Evolutionary conservation across 768 basidiomycete species (phyloP), one percentile per base, ranked within the genome.

Genomic region (Boletus rufocinnamomeus): DNA sequence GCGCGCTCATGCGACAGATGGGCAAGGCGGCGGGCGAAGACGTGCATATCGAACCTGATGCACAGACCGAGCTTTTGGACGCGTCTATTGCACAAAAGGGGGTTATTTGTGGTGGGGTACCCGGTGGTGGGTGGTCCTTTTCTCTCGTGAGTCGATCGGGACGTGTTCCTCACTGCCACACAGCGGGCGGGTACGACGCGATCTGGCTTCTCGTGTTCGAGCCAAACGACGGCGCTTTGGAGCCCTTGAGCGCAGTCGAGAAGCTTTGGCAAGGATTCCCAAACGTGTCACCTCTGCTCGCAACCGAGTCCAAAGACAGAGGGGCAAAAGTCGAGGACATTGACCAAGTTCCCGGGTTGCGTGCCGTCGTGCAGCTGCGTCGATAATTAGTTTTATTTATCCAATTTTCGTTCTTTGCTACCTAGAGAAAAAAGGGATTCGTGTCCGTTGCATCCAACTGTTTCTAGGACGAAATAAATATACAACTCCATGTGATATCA

Each of bases 111-210:
- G 95, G 95, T 27, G 96, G 96, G 21, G 97, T 98, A 6, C 97
- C 97, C 7, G 97, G 97, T 43, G 95, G 95, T 95, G 67, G 64
- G 89, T 72, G 5, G 10, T 23, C 30, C 45, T 44, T 51, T 23
- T 32, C 32, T 38, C 28, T 25, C 19, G 13, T 19, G 48, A 13
- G 13, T 40, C 40, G 7, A 16, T 38, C 5, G 1, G 30, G 2
- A 8, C 4, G 9, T n/a, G 43, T 49, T 53, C 35, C 54, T 62
- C 44, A 62, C 9, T 45, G 11, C 38, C 41, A 27, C 37, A 54
- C 63, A 98, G 97, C 97, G 52, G 97, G 97, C 11, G 97, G 97
- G 2, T 98, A 91, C 72, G 97, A 99, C 69, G 97, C 97, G 8
- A 84, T 98, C 58, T 98, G 95, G 93, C 77, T 99, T 6, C 83